Percentiles rank a stretch among this genome's conserved stretches.
These are phyloP conservation scores for Blastocystis sp. DNA, from an alignment of 352 stramenopile species.

Conservation along the genomic window DNA sequence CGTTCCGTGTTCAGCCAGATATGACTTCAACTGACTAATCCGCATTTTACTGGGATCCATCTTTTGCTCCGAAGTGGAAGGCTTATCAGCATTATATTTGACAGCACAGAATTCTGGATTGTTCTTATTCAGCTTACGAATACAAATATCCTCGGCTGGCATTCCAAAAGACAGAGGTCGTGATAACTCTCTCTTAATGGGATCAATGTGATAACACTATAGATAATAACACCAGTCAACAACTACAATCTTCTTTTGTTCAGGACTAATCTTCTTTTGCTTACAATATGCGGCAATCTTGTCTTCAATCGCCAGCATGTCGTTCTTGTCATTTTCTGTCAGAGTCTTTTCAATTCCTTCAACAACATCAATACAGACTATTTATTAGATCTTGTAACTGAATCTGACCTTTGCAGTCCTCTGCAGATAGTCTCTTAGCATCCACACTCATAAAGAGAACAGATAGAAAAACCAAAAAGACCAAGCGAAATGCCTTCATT, in stretches of 20 bases:
- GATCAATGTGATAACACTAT: constrained; percentile 68
- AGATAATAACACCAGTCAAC: background rate
- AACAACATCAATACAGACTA: constrained; percentile 67
- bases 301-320: constrained; percentile 39
- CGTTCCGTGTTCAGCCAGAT: constrained; percentile 48
- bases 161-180: constrained; percentile 66
- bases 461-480: constrained; percentile 1
- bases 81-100: constrained; percentile 54
- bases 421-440: constrained; percentile 23
- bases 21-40: constrained; percentile 59
- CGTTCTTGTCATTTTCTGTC: constrained; percentile 44
- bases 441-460: background rate
- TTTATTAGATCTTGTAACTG: background rate
- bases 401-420: constrained; percentile 45
- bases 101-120: constrained; percentile 64
- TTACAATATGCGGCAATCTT: constrained; percentile 65
- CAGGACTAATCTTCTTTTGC: constrained; percentile 28
- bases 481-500: background rate
- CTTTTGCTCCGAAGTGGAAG: background rate
- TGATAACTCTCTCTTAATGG: constrained; percentile 64
- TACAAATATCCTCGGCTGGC: constrained; percentile 66
- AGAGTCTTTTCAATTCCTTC: constrained; percentile 64
- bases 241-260: constrained; percentile 65
- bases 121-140: constrained; percentile 67
- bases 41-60: constrained; percentile 60